Evolutionary conservation across 257 asterid species (phyloP).

Genomic region (Rauvolfia tetraphylla): DNA sequence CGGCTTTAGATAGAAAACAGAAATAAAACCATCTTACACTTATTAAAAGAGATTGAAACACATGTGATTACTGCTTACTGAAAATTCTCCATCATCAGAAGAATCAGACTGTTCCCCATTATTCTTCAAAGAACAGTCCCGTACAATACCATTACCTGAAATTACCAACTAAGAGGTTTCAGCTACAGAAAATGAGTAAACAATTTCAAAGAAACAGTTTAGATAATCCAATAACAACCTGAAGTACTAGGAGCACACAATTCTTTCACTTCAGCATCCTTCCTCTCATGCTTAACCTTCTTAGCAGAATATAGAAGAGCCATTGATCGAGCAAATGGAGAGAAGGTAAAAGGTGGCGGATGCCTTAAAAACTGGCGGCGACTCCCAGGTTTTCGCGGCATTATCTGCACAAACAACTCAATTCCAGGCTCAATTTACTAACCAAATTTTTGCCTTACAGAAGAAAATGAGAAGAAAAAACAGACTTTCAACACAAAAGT

Average conservation of each 20-base stretch:
- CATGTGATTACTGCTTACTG: constrained; percentile 39
- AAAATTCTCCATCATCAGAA: constrained; percentile 53
- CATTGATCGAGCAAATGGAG: constrained; percentile 65
- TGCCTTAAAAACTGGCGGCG: constrained; percentile 21
- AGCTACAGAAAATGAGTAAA: background rate
- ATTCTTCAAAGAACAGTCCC: constrained; percentile 18
- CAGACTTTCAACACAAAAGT: background rate
- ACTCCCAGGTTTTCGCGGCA: constrained; percentile 52
- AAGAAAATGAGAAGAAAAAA: background rate
- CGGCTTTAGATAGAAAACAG: background rate
- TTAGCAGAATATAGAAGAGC: constrained; percentile 39
- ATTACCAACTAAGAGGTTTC: constrained; percentile 7
- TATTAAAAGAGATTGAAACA: background rate
- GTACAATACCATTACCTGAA: constrained; percentile 36
- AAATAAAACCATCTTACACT: background rate
- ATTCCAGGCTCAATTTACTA: background rate
- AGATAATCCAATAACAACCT: constrained; percentile 27
- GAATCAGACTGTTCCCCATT: constrained; percentile 34
- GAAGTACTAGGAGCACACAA: constrained; percentile 31
- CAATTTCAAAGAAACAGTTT: background rate
- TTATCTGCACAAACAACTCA: constrained; percentile 19
- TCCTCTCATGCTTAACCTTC: constrained; percentile 30
- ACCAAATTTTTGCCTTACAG: no score
- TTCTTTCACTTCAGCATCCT: constrained; percentile 23
- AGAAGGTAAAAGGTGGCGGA: constrained; percentile 49